These are phyloP conservation scores for Kwoniella heveanensis DNA, from an alignment of 768 basidiomycete genomes.

Conservation along the genomic window DNA sequence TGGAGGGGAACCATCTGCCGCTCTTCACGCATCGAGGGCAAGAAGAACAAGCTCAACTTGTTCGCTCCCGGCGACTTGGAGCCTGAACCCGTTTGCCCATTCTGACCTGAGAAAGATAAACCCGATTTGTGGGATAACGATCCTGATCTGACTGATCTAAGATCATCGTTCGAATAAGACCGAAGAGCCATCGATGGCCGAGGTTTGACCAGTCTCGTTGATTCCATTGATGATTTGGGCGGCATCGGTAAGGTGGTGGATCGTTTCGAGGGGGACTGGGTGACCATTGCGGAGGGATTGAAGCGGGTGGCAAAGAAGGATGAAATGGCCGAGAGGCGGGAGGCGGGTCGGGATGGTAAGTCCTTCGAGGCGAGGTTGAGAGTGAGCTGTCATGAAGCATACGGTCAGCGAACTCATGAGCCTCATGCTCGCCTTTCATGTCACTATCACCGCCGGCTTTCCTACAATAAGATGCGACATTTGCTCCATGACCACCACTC, in stretches of 20 bases:
- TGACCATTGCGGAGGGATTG: conserved; percentile 13
- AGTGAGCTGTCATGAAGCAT: conserved; percentile 23
- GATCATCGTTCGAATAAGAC: neutral
- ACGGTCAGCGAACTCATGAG: too few species aligned
- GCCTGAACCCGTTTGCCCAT: neutral
- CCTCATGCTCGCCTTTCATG: too few species aligned
- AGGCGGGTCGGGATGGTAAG: conserved; percentile 22
- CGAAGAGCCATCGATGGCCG: neutral
- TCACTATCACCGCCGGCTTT: too few species aligned
- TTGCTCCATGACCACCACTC: neutral
- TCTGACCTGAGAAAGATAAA: neutral
- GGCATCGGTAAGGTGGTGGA: neutral
- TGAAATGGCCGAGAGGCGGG: conserved; percentile 30
- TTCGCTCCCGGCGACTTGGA: neutral
- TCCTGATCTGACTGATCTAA: neutral
- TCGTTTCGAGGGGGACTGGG: neutral
- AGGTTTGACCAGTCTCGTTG: neutral
- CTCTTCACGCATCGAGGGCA: conserved; percentile 4
- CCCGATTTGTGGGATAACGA: neutral
- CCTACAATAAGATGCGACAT: too few species aligned
- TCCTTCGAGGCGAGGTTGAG: conserved; percentile 29
- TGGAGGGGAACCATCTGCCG: conserved; percentile 1
- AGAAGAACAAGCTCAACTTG: conserved; percentile 3
- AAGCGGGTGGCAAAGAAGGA: conserved; percentile 26
- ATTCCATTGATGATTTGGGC: neutral